phyloP scores from a whole-genome alignment of 352 stramenopile genomes.

The Hyaloperonospora brassicae region DNA sequence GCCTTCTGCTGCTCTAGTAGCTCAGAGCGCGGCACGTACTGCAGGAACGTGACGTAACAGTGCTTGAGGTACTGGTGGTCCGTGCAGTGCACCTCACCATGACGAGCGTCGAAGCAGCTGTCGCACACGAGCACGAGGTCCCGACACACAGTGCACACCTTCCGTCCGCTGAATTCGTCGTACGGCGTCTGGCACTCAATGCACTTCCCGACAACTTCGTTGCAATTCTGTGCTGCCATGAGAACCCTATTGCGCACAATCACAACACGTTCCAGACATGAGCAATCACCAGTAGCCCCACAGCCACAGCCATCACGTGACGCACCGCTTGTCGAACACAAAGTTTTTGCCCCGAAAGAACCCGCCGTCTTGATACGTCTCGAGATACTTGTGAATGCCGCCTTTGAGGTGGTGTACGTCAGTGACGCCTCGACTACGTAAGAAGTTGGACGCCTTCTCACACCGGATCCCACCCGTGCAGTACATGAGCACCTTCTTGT shows the following conservation, averaged over 20 bases:
- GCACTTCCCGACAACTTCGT: constrained; percentile 64
- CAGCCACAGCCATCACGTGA: neutral
- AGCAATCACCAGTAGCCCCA: neutral
- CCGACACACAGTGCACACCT: constrained; percentile 65
- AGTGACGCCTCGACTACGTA: constrained; percentile 46
- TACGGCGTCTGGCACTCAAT: constrained; percentile 47
- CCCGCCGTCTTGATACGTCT: constrained; percentile 46
- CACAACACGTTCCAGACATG: neutral
- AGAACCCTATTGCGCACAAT: constrained; percentile 32
- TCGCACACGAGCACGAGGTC: constrained; percentile 66
- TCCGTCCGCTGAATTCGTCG: constrained; percentile 61
- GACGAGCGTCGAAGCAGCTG: constrained; percentile 43
- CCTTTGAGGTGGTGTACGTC: constrained; percentile 63
- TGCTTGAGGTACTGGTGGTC: constrained; percentile 68
- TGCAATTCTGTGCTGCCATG: constrained; percentile 44
- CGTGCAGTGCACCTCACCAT: constrained; percentile 64
- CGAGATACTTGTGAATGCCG: constrained; percentile 70
- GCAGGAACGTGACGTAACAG: constrained; percentile 64
- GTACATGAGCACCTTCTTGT: constrained; percentile 75
- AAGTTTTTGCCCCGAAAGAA: constrained; percentile 79
- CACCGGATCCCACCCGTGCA: constrained; percentile 71
- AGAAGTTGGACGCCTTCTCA: constrained; percentile 67
- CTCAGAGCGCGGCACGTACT: constrained; percentile 45
- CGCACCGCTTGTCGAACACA: constrained; percentile 72
- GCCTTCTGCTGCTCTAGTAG: constrained; percentile 36